phyloP scores from a whole-genome alignment of 2,329 filamentous ascomycete genomes.

The Penicillium brasilianum region DNA sequence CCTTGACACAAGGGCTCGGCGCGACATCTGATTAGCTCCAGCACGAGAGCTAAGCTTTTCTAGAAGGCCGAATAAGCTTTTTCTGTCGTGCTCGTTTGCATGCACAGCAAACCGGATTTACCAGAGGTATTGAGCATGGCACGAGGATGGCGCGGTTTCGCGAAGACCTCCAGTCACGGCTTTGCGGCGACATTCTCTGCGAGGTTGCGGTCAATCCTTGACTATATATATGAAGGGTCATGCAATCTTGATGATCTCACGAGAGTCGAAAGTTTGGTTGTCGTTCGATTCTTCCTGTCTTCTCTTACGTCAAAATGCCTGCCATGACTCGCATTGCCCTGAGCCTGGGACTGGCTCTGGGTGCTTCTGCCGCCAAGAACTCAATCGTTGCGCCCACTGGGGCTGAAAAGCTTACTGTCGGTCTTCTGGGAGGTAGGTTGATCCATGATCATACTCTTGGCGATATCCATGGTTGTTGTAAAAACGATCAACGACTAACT shows the following conservation, averaged over 20 bases:
- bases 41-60: constrained; percentile 6
- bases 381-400: constrained; percentile 14
- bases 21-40: not conserved
- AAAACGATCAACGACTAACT: not conserved
- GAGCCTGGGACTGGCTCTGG: constrained; percentile 4
- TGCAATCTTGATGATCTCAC: not conserved
- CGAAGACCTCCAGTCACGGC: not conserved
- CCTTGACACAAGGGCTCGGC: not conserved
- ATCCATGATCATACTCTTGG: not conserved
- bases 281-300: not conserved
- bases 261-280: not conserved
- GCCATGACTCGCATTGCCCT: constrained; percentile 8
- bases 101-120: not conserved
- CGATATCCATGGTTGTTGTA: not conserved
- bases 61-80: not conserved
- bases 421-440: constrained; percentile 13
- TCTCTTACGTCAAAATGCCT: not conserved
- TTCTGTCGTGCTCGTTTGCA: not conserved
- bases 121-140: not conserved
- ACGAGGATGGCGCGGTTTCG: not conserved
- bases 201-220: not conserved
- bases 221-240: not conserved
- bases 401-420: constrained; percentile 13
- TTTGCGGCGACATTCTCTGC: not conserved
- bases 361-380: constrained; percentile 13